These are phyloP conservation scores for Basidioascus undulatus DNA, from an alignment of 768 basidiomycete genomes.

Conservation along the genomic window DNA sequence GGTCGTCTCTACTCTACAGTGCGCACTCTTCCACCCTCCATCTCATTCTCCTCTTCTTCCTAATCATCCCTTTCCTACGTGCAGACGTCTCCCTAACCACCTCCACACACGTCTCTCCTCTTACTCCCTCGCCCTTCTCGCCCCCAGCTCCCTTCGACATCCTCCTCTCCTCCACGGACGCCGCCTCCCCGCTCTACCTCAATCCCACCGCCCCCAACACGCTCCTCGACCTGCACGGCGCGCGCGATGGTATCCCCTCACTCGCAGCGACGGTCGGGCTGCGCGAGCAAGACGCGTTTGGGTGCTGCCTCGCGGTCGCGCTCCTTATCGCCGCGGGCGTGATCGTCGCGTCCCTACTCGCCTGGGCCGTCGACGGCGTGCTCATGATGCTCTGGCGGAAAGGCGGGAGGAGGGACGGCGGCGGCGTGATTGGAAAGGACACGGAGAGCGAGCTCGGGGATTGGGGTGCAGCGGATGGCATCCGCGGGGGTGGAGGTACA, in stretches of 20 bases:
- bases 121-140: constrained; percentile 30
- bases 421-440: constrained; percentile 12
- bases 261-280: constrained; percentile 71
- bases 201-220: constrained; percentile 40
- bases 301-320: constrained; percentile 59
- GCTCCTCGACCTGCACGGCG: constrained; percentile 28
- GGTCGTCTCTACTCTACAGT: constrained; percentile 39
- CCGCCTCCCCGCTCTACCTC: constrained; percentile 51
- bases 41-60: neutral
- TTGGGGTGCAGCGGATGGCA: too few relatives aligned
- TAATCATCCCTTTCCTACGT: constrained; percentile 6
- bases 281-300: constrained; percentile 55
- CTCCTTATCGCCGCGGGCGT: constrained; percentile 49
- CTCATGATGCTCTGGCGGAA: constrained; percentile 20
- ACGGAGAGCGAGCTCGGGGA: too few relatives aligned
- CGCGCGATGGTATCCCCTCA: constrained; percentile 41
- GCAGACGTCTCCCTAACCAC: constrained; percentile 50
- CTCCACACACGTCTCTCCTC: constrained; percentile 25
- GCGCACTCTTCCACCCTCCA: constrained; percentile 13
- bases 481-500: constrained; percentile 33
- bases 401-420: constrained; percentile 20
- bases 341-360: constrained; percentile 38
- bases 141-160: constrained; percentile 47
- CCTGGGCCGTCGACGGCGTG: constrained; percentile 44
- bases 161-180: constrained; percentile 49